phyloP scores from a whole-genome alignment of 2,329 filamentous ascomycete species.

The Pestalotiopsis sp. region DNA sequence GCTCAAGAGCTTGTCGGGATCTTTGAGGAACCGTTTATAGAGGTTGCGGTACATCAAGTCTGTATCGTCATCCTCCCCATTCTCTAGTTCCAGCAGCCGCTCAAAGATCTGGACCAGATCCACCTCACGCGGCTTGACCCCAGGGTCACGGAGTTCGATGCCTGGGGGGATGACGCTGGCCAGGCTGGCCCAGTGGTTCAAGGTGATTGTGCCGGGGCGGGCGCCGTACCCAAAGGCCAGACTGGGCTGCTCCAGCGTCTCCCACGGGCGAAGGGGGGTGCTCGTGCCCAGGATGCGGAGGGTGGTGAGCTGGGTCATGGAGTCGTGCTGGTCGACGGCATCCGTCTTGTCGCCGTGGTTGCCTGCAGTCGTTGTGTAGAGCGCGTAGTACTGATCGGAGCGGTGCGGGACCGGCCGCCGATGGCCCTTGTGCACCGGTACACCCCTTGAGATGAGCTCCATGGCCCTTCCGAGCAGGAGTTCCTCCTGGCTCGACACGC shows the following conservation, averaged over 20 bases:
- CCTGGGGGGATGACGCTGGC: constrained; percentile 58
- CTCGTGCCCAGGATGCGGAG: constrained; percentile 46
- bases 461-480: constrained; percentile 57
- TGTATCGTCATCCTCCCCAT: constrained; percentile 48
- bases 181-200: constrained; percentile 69
- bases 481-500: constrained; percentile 49
- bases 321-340: constrained; percentile 51
- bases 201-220: constrained; percentile 69
- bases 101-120: constrained; percentile 59
- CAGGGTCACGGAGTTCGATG: constrained; percentile 61
- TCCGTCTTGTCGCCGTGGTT: constrained; percentile 44
- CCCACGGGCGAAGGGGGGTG: constrained; percentile 59
- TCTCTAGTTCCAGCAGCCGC: constrained; percentile 61
- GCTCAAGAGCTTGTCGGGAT: constrained; percentile 63
- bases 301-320: constrained; percentile 62
- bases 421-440: constrained; percentile 58
- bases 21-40: constrained; percentile 69
- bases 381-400: constrained; percentile 55
- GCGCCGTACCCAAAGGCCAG: constrained; percentile 69
- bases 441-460: constrained; percentile 61
- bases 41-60: constrained; percentile 63
- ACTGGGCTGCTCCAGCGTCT: constrained; percentile 75
- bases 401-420: constrained; percentile 56
- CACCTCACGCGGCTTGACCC: constrained; percentile 62
- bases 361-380: constrained; percentile 55